Base-by-base conservation (phyloP, 192 early-diverging fungal species). In the Coemansia sp. region DNA sequence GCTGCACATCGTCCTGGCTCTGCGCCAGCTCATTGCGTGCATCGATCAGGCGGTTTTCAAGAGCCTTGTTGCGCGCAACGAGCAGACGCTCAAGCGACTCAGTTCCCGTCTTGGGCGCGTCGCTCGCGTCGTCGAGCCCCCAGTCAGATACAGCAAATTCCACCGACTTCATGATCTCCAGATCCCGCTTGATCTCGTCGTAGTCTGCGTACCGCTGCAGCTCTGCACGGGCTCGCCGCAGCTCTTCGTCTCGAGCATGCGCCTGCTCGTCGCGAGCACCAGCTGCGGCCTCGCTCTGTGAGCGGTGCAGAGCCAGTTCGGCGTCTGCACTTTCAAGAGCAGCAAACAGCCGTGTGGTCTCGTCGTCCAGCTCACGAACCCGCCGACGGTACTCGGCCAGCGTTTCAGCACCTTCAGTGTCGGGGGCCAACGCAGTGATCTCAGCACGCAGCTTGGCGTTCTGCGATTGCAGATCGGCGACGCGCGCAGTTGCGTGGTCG, bases 121-220 rank as follows among this genome's bases (percentile, higher is more conserved):
- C 52, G 3, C 23, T 17, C 9, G 66, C 71, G 15, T 84, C 85
- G n/a, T 81, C 77, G 51, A 67, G 29, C 37, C 73, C 79, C 79
- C 76, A 79, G 57, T 60, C 73, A 4, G 52, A 78, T 68, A 66
- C 78, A 60, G 87, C 86, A 54, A 92, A 90, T 60, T 92, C 90
- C 4, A 92, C 86, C 0, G 74, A 70, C 48, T 81, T 81, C 60
- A 80, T 87, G 47, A 97, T 84, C 19, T 92, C 89, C 24, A 97
- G 78, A 62, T 97, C 95, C 37, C 88, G 83, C 70, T 91, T 92
- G 37, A 95, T 86, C 63, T 91, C 87, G 57, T 93, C 89, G 52
- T 97, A 97, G 64, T 97, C 93, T 6, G 87, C 87, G 67, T 80
- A 89, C 25, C 83, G 79, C 27, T 78, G 74, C 12, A 94, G 58